Conservation (phyloP, 2,329 filamentous ascomycete species). For the Alternaria burnsii region DNA sequence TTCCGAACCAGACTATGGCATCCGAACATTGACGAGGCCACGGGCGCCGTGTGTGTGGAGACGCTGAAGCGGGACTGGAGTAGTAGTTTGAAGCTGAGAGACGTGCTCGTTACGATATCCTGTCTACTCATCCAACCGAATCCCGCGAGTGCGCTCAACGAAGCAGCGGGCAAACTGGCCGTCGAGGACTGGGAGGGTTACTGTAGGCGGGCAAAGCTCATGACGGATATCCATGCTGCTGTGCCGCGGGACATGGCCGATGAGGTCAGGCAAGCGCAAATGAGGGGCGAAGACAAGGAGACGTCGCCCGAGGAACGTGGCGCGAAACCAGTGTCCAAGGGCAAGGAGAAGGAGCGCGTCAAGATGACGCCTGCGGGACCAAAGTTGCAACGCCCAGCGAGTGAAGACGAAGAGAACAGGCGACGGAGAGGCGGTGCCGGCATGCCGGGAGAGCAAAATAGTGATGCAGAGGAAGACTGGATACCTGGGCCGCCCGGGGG, state of each 20-base stretch:
- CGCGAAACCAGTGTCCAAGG: not conserved
- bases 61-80: slow-evolving; percentile 72
- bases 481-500: slow-evolving; percentile 38
- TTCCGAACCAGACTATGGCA: slow-evolving; percentile 71
- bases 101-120: slow-evolving; percentile 67
- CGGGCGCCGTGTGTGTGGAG: slow-evolving; percentile 70
- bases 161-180: slow-evolving; percentile 66
- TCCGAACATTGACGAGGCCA: slow-evolving; percentile 70
- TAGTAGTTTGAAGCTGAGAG: slow-evolving; percentile 63
- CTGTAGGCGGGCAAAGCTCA: slow-evolving; percentile 65
- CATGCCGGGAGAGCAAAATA: slow-evolving; percentile 30
- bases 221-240: slow-evolving; percentile 69
- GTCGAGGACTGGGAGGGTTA: slow-evolving; percentile 66
- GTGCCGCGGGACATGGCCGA: slow-evolving; percentile 58
- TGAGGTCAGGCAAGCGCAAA: slow-evolving; percentile 63
- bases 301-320: not conserved
- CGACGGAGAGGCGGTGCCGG: slow-evolving; percentile 27
- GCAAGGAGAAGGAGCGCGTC: slow-evolving; percentile 15
- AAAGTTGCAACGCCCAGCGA: slow-evolving; percentile 29
- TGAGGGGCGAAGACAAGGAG: slow-evolving; percentile 60
- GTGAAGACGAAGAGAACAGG: slow-evolving; percentile 46
- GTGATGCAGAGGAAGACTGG: slow-evolving; percentile 49
- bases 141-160: slow-evolving; percentile 70
- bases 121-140: slow-evolving; percentile 71
- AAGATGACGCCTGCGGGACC: slow-evolving; percentile 27